phyloP scores from a whole-genome alignment of 768 basidiomycete species.

The Clitopilus passeckerianus region DNA sequence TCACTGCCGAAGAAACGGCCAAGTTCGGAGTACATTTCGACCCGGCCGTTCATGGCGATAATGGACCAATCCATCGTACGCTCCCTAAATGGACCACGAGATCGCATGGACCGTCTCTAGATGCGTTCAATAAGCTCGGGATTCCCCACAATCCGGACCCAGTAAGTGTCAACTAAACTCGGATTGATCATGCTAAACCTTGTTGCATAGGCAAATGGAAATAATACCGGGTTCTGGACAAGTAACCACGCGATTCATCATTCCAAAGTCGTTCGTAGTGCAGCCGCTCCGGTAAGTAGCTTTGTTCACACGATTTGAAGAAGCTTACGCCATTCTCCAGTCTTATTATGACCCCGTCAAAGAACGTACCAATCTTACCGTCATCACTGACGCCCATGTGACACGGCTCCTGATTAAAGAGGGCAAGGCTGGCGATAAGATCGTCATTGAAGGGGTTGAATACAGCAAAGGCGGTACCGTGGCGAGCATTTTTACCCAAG shows the following conservation, averaged over 20 bases:
- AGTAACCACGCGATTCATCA: constrained; percentile 10
- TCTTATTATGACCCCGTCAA: constrained; percentile 9
- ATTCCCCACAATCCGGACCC: constrained; percentile 1
- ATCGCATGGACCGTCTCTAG: not conserved
- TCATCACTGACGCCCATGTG: constrained; percentile 4
- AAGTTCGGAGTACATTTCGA: not conserved
- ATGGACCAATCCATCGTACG: not conserved
- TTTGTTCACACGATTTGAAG: not conserved
- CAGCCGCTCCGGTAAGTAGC: constrained; percentile 13
- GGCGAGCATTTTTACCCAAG: not conserved
- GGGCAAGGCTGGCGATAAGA: not conserved
- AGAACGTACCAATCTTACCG: constrained; percentile 4
- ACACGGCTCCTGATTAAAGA: not conserved
- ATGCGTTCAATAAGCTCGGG: constrained; percentile 1
- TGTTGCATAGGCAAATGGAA: constrained; percentile 8
- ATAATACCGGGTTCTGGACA: constrained; percentile 11
- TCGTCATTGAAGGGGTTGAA: constrained; percentile 4
- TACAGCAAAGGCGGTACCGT: constrained; percentile 3
- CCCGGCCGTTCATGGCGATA: not conserved
- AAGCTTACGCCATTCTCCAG: not conserved
- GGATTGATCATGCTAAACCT: not conserved
- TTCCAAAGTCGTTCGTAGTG: constrained; percentile 8
- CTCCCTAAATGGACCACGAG: not conserved
- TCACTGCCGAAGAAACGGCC: not conserved
- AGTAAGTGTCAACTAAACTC: not conserved